Conservation (phyloP, 1,139 yeast species). For the Saccharomycopsis hybrid region DNA sequence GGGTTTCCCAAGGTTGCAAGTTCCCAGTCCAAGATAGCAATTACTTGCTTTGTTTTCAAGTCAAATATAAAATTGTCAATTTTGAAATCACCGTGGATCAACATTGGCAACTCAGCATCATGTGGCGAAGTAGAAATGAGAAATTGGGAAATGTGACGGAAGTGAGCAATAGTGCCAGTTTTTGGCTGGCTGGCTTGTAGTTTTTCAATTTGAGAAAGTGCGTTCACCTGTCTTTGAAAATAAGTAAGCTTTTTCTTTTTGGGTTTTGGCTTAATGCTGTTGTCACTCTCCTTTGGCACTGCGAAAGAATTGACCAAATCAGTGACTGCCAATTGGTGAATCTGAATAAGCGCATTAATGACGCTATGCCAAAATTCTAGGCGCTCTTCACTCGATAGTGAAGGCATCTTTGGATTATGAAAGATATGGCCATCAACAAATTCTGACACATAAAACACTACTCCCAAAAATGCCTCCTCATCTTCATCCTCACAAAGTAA, state of each 20-base stretch:
- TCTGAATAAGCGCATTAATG: conserved; percentile 43
- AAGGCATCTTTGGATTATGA: conserved; percentile 47
- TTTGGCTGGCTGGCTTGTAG: conserved; percentile 36
- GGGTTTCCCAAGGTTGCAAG: conserved; percentile 66
- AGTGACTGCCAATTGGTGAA: conserved; percentile 47
- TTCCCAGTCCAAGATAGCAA: conserved; percentile 66
- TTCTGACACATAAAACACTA: conserved; percentile 56
- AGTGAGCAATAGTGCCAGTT: conserved; percentile 41
- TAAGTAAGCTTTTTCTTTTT: conserved; percentile 34
- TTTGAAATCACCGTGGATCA: conserved; percentile 66
- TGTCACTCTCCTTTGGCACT: no score
- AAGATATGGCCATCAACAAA: conserved; percentile 54
- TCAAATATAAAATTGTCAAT: conserved; percentile 57
- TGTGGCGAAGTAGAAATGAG: conserved; percentile 37
- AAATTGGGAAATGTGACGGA: conserved; percentile 40
- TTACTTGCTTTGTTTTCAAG: conserved; percentile 41
- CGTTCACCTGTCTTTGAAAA: conserved; percentile 49
- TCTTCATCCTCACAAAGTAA: conserved; percentile 48
- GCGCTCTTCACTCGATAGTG: conserved; percentile 27
- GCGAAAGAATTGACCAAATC: conserved; percentile 38
- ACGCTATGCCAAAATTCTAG: conserved; percentile 44
- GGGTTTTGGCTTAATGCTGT: no score
- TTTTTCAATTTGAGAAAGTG: conserved; percentile 41
- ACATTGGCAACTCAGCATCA: conserved; percentile 39
- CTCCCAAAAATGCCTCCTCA: conserved; percentile 41